phyloP scores from a whole-genome alignment of 371 early-diverging fungal genomes.

The Mortierella sp. region DNA sequence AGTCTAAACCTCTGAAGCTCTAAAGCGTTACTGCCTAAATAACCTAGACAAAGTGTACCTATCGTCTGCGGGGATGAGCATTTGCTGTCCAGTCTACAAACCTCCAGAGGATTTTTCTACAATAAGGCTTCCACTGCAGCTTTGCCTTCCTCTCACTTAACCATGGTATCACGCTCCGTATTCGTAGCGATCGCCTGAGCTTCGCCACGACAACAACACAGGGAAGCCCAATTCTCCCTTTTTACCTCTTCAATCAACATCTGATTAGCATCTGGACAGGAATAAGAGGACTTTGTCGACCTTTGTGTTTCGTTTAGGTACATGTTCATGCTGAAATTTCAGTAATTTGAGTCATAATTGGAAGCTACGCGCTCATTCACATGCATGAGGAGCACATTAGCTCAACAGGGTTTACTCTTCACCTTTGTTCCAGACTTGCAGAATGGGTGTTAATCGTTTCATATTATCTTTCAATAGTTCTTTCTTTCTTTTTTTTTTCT shows the following conservation, averaged over 20 bases:
- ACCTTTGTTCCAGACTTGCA: background rate
- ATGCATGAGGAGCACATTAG: background rate
- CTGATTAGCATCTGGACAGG: conserved; percentile 10
- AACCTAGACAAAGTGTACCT: too few species aligned
- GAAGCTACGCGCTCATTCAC: background rate
- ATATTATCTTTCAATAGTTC: background rate
- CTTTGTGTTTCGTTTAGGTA: conserved; percentile 2
- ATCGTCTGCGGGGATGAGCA: too few species aligned
- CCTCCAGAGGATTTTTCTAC: too few species aligned
- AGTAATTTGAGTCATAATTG: background rate
- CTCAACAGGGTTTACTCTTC: background rate
- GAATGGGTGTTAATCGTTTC: background rate
- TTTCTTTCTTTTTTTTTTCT: background rate
- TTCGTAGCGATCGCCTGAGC: conserved; percentile 2
- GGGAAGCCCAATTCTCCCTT: too few species aligned
- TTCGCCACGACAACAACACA: conserved; percentile 9
- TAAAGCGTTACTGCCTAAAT: too few species aligned
- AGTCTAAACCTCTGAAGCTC: too few species aligned
- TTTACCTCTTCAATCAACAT: background rate
- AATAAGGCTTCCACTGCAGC: too few species aligned
- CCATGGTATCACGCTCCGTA: conserved; percentile 1
- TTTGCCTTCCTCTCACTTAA: background rate
- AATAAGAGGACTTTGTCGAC: conserved; percentile 4
- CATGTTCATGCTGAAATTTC: too few species aligned
- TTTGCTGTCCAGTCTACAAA: too few species aligned